Percentiles rank a stretch among this genome's conserved stretches.
phyloP scores from a whole-genome alignment of 345 rosid species.

The Carallia pectinifolia region DNA sequence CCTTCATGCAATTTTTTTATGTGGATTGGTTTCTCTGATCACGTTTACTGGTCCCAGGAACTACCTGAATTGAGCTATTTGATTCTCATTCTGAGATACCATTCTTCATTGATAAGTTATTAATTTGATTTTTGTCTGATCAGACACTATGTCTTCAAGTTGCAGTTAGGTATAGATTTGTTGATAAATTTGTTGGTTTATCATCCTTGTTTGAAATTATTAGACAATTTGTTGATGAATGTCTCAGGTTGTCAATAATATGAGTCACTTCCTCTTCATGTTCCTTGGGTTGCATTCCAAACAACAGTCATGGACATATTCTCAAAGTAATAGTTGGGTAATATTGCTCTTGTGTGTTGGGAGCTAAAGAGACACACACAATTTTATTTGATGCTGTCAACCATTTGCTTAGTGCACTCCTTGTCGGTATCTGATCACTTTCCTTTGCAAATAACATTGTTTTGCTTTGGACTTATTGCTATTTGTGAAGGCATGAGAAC shows the following conservation, averaged over 20 bases:
- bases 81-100: no score
- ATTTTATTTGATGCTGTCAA: conserved; percentile 1
- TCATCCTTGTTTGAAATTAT: conserved; percentile 35
- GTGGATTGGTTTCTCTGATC: no score
- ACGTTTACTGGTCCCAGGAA: no score
- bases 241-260: no score
- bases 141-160: no score
- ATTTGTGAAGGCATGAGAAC: neutral
- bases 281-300: conserved; percentile 39
- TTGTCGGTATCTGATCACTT: neutral
- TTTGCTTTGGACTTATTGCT: neutral
- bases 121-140: no score
- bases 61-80: no score
- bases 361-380: conserved; percentile 50
- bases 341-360: conserved; percentile 85
- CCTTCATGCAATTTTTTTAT: no score
- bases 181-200: no score
- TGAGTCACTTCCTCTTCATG: no score
- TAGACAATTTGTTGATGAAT: conserved; percentile 41
- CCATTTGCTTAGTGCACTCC: conserved; percentile 7
- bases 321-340: conserved; percentile 50
- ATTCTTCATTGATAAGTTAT: no score
- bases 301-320: conserved; percentile 64
- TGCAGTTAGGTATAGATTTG: no score
- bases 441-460: conserved; percentile 3